phyloP scores from a whole-genome alignment of 1,284 basidiomycete genomes.

The Coniophora puteana region DNA sequence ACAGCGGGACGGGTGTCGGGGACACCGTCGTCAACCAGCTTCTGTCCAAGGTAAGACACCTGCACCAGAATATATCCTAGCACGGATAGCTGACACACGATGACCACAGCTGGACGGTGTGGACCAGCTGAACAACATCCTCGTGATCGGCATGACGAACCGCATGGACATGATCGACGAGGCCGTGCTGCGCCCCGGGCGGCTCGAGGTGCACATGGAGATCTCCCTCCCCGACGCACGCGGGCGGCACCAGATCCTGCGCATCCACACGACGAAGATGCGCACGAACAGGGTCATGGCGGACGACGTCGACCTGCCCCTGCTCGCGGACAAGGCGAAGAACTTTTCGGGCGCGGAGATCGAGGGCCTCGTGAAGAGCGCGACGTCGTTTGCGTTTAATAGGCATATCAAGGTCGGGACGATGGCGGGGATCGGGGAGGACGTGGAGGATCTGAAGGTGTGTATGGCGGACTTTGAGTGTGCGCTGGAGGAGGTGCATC shows the following conservation, averaged over 20 bases:
- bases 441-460: slow-evolving; percentile 92
- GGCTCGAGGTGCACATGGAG: slow-evolving; percentile 99
- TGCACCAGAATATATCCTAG: background rate
- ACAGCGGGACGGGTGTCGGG: slow-evolving; percentile 93
- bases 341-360: slow-evolving; percentile 99
- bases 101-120: slow-evolving; percentile 92
- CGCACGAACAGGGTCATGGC: slow-evolving; percentile 90
- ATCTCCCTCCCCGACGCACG: slow-evolving; percentile 95
- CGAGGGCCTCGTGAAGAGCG: slow-evolving; percentile 94
- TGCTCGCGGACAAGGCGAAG: slow-evolving; percentile 87
- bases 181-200: slow-evolving; percentile 93
- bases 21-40: slow-evolving; percentile 99
- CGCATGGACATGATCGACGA: slow-evolving; percentile 99
- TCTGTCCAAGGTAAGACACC: slow-evolving; percentile 75
- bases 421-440: slow-evolving; percentile 93
- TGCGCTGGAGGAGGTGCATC: slow-evolving; percentile 93
- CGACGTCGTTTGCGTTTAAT: slow-evolving; percentile 97
- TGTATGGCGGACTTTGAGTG: slow-evolving; percentile 86
- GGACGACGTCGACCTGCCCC: slow-evolving; percentile 77
- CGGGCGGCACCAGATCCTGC: slow-evolving; percentile 92
- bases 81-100: slow-evolving; percentile 1
- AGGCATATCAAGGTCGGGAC: slow-evolving; percentile 98
- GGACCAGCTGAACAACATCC: slow-evolving; percentile 98
- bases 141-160: slow-evolving; percentile 99
- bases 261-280: slow-evolving; percentile 97